phyloP scores from a whole-genome alignment of 192 early-diverging fungal genomes.

The Phycomyces nitens region DNA sequence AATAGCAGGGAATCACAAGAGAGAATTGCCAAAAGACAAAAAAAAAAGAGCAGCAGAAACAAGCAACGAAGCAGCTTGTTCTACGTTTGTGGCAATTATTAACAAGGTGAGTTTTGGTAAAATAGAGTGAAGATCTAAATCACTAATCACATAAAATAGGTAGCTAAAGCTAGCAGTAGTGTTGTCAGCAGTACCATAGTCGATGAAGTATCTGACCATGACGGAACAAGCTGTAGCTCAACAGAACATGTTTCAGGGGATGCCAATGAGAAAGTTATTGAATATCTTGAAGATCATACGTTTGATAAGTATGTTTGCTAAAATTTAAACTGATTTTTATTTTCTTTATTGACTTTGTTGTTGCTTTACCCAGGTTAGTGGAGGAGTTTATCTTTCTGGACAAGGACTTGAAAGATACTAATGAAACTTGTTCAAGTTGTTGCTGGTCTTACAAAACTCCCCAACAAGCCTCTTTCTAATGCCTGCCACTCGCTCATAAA shows the following conservation, averaged over 20 bases:
- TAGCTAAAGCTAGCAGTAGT: not conserved
- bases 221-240: not conserved
- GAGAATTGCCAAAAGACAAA: conserved; percentile 8
- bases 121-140: conserved; percentile 5
- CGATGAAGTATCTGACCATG: not conserved
- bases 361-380: conserved; percentile 5
- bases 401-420: not conserved
- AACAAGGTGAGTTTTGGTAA: conserved; percentile 5
- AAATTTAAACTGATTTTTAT: conserved; percentile 6
- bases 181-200: not conserved
- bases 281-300: conserved; percentile 1
- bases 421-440: not conserved
- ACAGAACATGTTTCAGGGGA: not conserved
- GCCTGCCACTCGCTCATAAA: not conserved
- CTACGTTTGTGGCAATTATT: not conserved
- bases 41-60: not conserved
- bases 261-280: conserved; percentile 2
- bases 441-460: not conserved
- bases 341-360: conserved; percentile 2
- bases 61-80: conserved; percentile 4
- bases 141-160: conserved; percentile 7
- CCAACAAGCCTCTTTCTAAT: not conserved
- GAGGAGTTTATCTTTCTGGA: conserved; percentile 4
- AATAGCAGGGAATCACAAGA: not conserved
- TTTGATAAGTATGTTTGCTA: conserved; percentile 12